These are phyloP conservation scores for Biancaea sappan DNA, from an alignment of 306 rosid species.

Conservation along the genomic window DNA sequence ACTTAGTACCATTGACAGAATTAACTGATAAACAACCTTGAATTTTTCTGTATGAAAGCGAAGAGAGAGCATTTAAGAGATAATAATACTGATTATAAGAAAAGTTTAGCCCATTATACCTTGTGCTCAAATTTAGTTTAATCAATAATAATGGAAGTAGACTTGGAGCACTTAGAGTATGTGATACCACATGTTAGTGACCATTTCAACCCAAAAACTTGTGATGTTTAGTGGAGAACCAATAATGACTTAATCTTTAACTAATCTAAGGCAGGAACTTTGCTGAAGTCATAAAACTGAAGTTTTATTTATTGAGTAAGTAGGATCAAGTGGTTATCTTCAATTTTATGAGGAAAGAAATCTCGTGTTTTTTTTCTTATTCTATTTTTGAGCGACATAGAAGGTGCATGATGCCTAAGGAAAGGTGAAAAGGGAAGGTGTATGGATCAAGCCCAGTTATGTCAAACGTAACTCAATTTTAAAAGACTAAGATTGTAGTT, in stretches of 20 bases:
- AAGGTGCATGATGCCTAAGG: background rate
- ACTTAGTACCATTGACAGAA: background rate
- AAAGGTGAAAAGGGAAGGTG: background rate
- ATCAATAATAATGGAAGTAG: background rate
- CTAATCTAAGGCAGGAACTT: background rate
- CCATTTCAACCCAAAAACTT: background rate
- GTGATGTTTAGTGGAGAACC: background rate
- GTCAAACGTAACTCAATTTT: background rate
- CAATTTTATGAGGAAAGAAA: conserved; percentile 14
- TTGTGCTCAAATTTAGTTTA: background rate
- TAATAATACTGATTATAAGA: background rate
- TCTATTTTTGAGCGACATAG: background rate
- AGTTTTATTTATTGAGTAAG: background rate
- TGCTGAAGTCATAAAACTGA: background rate
- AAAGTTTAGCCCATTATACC: background rate
- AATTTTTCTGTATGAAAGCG: background rate
- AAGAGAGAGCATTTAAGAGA: background rate
- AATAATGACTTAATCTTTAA: background rate
- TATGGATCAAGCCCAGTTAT: background rate
- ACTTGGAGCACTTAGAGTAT: background rate
- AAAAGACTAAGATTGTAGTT: background rate
- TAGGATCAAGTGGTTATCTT: background rate
- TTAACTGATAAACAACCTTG: background rate
- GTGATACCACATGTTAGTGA: background rate
- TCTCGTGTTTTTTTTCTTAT: background rate